Conservation (phyloP, 768 basidiomycete genomes). For the Tylopilus felleus region DNA sequence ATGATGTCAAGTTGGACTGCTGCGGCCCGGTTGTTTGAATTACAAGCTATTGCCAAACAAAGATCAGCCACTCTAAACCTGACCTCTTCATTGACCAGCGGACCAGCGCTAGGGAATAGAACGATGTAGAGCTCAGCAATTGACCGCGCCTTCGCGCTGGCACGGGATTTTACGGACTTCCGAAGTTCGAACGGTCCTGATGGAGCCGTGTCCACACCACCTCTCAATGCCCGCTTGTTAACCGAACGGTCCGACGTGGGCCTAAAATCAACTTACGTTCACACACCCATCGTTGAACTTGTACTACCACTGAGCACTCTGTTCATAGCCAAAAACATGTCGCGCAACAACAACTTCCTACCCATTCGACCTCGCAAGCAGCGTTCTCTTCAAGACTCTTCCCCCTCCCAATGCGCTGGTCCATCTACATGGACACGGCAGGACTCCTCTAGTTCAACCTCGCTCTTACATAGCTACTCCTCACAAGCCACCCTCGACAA, state of each 20-base stretch:
- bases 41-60: conserved; percentile 14
- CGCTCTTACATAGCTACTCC: not conserved
- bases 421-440: conserved; percentile 5
- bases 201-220: conserved; percentile 1
- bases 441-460: conserved; percentile 13
- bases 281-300: conserved; percentile 18
- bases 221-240: conserved; percentile 8
- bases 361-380: conserved; percentile 7
- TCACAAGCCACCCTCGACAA: conserved; percentile 2
- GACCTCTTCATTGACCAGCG: not conserved
- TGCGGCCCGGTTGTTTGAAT: conserved; percentile 6
- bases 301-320: conserved; percentile 20
- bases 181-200: not conserved
- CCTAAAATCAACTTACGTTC: conserved; percentile 29
- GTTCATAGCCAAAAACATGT: conserved; percentile 15
- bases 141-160: not conserved
- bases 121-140: not conserved
- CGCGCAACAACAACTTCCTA: conserved; percentile 12
- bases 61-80: not conserved
- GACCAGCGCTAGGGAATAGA: not conserved
- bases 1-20: not conserved
- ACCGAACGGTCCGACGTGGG: conserved; percentile 18
- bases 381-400: not conserved
- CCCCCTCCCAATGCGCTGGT: conserved; percentile 1
- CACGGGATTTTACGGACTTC: not conserved